Base-by-base conservation (phyloP, 495 filamentous ascomycete genomes). In the Penicillium daleae region DNA sequence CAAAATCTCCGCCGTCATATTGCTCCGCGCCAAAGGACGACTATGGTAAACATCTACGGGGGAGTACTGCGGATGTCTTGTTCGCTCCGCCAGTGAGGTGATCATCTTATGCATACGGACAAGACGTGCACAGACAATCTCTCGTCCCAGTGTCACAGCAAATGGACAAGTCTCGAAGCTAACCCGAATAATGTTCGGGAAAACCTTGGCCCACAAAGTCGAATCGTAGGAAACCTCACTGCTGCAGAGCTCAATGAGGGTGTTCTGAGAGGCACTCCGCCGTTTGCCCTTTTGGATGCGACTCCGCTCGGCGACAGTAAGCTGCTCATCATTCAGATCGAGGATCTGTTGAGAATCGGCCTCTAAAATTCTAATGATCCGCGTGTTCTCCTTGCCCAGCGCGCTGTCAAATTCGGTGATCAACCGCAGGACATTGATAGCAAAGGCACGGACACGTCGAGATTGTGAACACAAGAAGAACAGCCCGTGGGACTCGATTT, bases 381-480 rank as follows among this genome's bases (percentile, higher is more conserved):
- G 83, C 4, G 82, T 83, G 55, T 86, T 89, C 52, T 92, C 87
- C 68, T 93, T 94, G 26, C 90, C 89, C 21, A 99, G 82, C 6
- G 92, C 94, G 2, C 83, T 88, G 68, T 99, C 96, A 62, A 98
- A 98, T 60, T 98, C 93, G 19, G 90, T 95, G 63, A 99, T 92
- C 29, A 97, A 81, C 5, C 92, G 90, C 19, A 99, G 79, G 2
- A 98, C 96, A 4, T 89, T 96, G 44, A 99, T 91, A 2, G 95
- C 96, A 71, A 94, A 94, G 42, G 91, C 84, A 35, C 95, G 86
- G 26, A 99, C 95, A 39, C 88, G 84, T 59, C 91, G 84, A 10
- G 95, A 97, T 63, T 97, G 96, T 0, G 95, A 98, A 72, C 96
- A 98, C 5, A 99, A 76, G 72, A 99, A 98, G 81, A 99, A 98